Conservation (phyloP, 495 filamentous ascomycete species). For the Aspergillus heteromorphus region DNA sequence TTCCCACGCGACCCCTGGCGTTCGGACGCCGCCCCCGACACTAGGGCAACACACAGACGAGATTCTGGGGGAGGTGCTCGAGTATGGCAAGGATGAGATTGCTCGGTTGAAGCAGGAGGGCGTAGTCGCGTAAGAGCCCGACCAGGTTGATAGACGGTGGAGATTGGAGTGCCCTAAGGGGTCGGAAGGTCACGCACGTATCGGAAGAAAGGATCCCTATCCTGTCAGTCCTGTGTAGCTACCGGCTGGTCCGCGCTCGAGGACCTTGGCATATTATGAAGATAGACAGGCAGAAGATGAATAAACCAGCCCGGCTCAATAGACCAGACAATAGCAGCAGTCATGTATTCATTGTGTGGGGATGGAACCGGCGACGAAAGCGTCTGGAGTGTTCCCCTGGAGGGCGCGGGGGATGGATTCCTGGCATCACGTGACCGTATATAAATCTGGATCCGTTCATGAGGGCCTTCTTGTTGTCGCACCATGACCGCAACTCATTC, state of each 20-base stretch:
- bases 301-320: neutral
- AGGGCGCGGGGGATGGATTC: slow-evolving; percentile 6
- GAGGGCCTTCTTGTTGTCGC: neutral
- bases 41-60: slow-evolving; percentile 92
- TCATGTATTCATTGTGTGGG: neutral
- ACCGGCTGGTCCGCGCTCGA: neutral
- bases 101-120: slow-evolving; percentile 59
- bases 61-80: slow-evolving; percentile 62
- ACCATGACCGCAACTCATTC: neutral
- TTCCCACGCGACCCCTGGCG: slow-evolving; percentile 71
- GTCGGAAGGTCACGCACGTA: neutral
- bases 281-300: neutral
- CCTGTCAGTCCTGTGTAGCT: neutral
- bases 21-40: slow-evolving; percentile 75
- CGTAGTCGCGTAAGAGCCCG: slow-evolving; percentile 52
- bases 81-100: slow-evolving; percentile 58
- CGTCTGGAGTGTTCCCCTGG: neutral
- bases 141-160: no score
- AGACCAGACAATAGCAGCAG: neutral
- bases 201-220: neutral
- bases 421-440: slow-evolving; percentile 27
- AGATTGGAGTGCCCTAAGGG: no score
- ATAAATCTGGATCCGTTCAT: slow-evolving; percentile 26
- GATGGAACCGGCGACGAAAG: neutral
- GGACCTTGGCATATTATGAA: neutral